Evolutionary conservation across 2,329 filamentous ascomycete genomes (phyloP).

Genomic region (Aspergillus candidus): DNA sequence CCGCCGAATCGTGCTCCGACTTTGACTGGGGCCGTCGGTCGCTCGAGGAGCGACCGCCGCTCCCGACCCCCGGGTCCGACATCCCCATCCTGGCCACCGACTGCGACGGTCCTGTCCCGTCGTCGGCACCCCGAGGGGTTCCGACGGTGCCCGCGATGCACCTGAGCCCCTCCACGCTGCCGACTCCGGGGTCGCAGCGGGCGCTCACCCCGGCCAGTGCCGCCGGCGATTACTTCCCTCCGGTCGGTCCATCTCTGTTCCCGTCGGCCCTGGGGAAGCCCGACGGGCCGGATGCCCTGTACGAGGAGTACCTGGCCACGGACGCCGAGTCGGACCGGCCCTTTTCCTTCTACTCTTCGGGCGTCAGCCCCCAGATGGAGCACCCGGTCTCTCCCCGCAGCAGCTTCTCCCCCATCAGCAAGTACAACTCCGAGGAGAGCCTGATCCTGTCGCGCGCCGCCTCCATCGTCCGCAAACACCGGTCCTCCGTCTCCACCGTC

Average conservation of each 20-base stretch:
- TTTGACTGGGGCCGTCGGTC: constrained; percentile 50
- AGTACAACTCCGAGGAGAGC: constrained; percentile 53
- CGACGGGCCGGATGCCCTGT: constrained; percentile 29
- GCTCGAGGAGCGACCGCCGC: constrained; percentile 24
- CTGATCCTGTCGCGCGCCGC: constrained; percentile 47
- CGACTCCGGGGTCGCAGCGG: constrained; percentile 18
- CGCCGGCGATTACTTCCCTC: constrained; percentile 26
- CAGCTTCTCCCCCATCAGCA: constrained; percentile 49
- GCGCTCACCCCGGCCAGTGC: too few relatives aligned
- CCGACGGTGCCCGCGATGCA: constrained; percentile 17
- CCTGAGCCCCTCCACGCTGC: constrained; percentile 20
- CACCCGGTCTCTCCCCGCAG: constrained; percentile 39
- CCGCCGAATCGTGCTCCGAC: constrained; percentile 55
- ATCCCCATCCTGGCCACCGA: too few relatives aligned
- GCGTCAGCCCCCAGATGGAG: constrained; percentile 36
- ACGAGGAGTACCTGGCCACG: constrained; percentile 38
- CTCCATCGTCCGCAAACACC: constrained; percentile 43
- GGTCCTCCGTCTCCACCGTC: constrained; percentile 42
- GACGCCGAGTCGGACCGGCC: constrained; percentile 45
- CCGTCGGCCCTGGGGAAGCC: constrained; percentile 27
- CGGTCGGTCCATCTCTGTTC: constrained; percentile 27
- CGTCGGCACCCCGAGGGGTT: constrained; percentile 5
- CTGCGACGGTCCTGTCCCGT: constrained; percentile 3
- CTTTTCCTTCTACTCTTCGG: constrained; percentile 41
- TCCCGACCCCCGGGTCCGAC: too few relatives aligned